A percentile compares a stretch with the other conserved stretches of the same genome.
These are phyloP conservation scores for Zymoseptoria crescenta DNA, from an alignment of 2,329 filamentous ascomycete species.

Conservation along the genomic window DNA sequence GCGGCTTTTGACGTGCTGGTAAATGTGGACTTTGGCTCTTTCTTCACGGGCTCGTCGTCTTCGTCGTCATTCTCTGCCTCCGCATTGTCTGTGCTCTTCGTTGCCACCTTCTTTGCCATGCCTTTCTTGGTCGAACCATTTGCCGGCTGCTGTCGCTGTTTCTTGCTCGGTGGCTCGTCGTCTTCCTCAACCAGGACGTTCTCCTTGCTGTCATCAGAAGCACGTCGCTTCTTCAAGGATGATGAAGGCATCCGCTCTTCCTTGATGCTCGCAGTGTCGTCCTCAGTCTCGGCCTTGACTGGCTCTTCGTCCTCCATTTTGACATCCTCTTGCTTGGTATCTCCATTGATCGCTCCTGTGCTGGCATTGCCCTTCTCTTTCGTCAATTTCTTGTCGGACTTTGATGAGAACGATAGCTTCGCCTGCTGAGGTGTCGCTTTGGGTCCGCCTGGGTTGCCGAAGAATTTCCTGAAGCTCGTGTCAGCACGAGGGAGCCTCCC, in stretches of 20 bases:
- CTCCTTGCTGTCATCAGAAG: slow-evolving; percentile 16
- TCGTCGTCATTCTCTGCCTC: slow-evolving; percentile 7
- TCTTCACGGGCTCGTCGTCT: slow-evolving; percentile 6
- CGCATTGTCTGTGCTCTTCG: slow-evolving; percentile 2
- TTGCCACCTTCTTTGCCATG: slow-evolving; percentile 14
- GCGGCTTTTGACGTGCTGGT: slow-evolving; percentile 3
- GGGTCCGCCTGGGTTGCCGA: slow-evolving; percentile 57
- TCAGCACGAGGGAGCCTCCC: background rate
- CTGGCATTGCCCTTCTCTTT: slow-evolving; percentile 6
- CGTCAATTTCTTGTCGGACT: slow-evolving; percentile 18
- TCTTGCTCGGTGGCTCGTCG: slow-evolving; percentile 31
- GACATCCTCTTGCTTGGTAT: slow-evolving; percentile 28
- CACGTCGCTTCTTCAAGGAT: slow-evolving; percentile 24
- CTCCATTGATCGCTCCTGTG: slow-evolving; percentile 19
- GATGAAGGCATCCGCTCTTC: slow-evolving; percentile 12
- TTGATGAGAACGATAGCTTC: slow-evolving; percentile 62
- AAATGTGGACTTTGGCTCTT: background rate
- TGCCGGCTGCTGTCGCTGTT: slow-evolving; percentile 23
- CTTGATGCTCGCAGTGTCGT: slow-evolving; percentile 19
- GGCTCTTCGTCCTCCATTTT: slow-evolving; percentile 24
- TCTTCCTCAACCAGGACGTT: slow-evolving; percentile 22
- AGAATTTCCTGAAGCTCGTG: slow-evolving; percentile 64
- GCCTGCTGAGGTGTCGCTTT: slow-evolving; percentile 62
- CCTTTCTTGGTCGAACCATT: slow-evolving; percentile 19
- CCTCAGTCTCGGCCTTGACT: slow-evolving; percentile 16